These are phyloP conservation scores for Fusarium cicatricum DNA, from an alignment of 2,329 filamentous ascomycete species.

Conservation along the genomic window DNA sequence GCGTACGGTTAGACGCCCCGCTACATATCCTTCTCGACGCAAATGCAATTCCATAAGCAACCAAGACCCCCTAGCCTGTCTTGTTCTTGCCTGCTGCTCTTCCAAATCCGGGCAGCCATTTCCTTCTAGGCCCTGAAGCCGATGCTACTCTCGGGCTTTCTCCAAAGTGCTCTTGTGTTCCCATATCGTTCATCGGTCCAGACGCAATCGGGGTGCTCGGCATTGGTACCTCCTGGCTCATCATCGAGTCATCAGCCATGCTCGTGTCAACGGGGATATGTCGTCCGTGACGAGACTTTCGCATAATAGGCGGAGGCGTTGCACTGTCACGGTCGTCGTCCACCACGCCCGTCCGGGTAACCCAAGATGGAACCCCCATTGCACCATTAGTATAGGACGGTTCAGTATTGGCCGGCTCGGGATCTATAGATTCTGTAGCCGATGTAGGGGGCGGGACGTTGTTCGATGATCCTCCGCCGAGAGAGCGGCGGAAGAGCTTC, in stretches of 20 bases:
- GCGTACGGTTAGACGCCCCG: slow-evolving; percentile 12
- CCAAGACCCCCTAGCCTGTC: slow-evolving; percentile 37
- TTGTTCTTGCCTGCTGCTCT: slow-evolving; percentile 40
- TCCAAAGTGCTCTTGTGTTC: slow-evolving; percentile 23
- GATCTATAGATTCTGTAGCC: slow-evolving; percentile 17
- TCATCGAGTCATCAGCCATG: slow-evolving; percentile 10
- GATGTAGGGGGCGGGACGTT: slow-evolving; percentile 12
- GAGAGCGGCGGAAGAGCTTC: slow-evolving; percentile 60
- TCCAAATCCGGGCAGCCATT: slow-evolving; percentile 49
- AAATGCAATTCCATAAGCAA: slow-evolving; percentile 23
- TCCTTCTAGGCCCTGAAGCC: slow-evolving; percentile 44
- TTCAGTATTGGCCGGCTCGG: slow-evolving; percentile 22
- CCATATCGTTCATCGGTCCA: slow-evolving; percentile 6
- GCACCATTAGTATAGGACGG: slow-evolving; percentile 31
- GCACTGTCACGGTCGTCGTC: slow-evolving; percentile 58
- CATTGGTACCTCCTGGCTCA: slow-evolving; percentile 25
- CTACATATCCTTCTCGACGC: slow-evolving; percentile 13
- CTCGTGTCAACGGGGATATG: slow-evolving; percentile 38
- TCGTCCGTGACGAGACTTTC: slow-evolving; percentile 50
- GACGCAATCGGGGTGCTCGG: slow-evolving; percentile 32
- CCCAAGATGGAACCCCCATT: slow-evolving; percentile 53
- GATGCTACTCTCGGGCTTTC: slow-evolving; percentile 29
- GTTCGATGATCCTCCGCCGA: slow-evolving; percentile 48
- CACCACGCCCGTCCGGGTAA: slow-evolving; percentile 44
- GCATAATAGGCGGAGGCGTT: slow-evolving; percentile 65